Base-by-base conservation (phyloP, 2,329 filamentous ascomycete species). In the Fusarium drepaniforme region DNA sequence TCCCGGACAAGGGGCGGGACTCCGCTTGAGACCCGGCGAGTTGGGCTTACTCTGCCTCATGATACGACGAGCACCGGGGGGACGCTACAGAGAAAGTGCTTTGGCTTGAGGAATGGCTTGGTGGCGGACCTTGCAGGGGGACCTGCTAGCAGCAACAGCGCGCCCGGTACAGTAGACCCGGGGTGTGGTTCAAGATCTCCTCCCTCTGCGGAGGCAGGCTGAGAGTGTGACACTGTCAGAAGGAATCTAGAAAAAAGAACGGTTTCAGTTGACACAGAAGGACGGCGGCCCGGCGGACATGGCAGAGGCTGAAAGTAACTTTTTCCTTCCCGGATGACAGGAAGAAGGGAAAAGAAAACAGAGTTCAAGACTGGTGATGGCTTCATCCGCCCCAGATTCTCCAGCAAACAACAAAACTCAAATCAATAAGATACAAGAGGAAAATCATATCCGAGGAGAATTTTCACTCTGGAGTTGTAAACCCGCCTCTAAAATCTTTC, bases 1-100 rank as follows among this genome's bases (percentile, higher is more conserved):
- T 42, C 44, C 61, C 46, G 61, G 62, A 57, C 62, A 56, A 64
- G 62, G 62, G 62, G 35, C 62, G 46, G 62, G 35, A 53, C 60
- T 63, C 60, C 60, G 42, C 60, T 40, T 21, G 49, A n/a, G 44
- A 30, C 49, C 62, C 23, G 25, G 25, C 61, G 15, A 30, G 21
- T 12, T 40, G 61, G 46, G 62, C 46, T 64, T 53, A 23, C 62
- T 30, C 62, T 44, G 62, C 25, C 23, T 53, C 37, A 30, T 57
- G 62, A 64, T 64, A 64, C 62, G 62, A 42, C 23, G 25, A 42
- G 30, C 42, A 11, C 11, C 8, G 28, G 28, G 28, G 59, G 59
- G n/a, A 53, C 44, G 33, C 44, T 40, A 38, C 21, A 37, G 21
- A 42, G 33, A 16, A 16, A 44, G 42, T 15, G 60, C 59, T 49